These are phyloP conservation scores for Viola pubescens DNA, from an alignment of 441 rosid species.

Conservation along the genomic window DNA sequence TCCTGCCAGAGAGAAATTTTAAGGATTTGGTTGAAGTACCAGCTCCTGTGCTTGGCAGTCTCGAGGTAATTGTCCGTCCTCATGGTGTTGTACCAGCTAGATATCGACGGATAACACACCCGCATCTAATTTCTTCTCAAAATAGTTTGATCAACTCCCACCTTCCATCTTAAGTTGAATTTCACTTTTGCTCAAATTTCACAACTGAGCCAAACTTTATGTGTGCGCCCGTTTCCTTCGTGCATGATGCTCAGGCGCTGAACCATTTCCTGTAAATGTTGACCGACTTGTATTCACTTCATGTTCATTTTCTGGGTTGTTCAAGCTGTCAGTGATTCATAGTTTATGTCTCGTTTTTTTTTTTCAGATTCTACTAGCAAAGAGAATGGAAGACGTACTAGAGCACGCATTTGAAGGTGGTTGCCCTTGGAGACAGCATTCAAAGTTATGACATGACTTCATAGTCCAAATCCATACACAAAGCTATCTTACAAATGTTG, in stretches of 20 bases:
- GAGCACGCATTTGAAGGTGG: conserved; percentile 95
- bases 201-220: too few species aligned
- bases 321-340: background rate
- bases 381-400: conserved; percentile 90
- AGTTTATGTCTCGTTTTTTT: background rate
- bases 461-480: background rate
- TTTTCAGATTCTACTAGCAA: conserved; percentile 70
- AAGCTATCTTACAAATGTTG: background rate
- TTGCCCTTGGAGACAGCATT: conserved; percentile 76
- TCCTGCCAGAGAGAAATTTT: conserved; percentile 83
- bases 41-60: conserved; percentile 58
- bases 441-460: conserved; percentile 53
- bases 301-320: background rate
- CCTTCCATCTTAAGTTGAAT: background rate
- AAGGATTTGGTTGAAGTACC: conserved; percentile 97
- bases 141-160: background rate
- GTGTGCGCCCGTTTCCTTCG: too few species aligned
- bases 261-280: too few species aligned
- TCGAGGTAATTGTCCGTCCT: conserved; percentile 52
- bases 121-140: too few species aligned
- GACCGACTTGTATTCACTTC: too few species aligned
- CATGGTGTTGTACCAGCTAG: too few species aligned
- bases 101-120: too few species aligned
- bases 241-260: too few species aligned
- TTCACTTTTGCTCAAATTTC: too few species aligned